Conservation (phyloP, 805 yeast genomes). For the Cyberlindnera americana region DNA sequence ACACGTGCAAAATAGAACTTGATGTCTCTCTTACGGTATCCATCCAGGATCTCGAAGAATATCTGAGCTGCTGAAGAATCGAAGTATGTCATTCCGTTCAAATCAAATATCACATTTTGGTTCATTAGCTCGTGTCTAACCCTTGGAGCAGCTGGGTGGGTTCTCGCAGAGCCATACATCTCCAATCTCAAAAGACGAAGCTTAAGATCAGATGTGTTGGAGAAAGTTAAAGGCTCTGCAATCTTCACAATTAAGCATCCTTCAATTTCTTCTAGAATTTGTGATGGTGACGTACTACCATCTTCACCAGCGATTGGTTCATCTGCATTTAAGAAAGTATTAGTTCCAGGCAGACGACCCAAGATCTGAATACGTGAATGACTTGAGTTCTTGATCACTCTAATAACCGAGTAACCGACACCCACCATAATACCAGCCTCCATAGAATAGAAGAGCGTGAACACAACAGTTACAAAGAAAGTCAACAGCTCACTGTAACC, state of each 20-base stretch:
- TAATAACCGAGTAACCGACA: slow-evolving; percentile 68
- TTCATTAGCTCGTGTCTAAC: slow-evolving; percentile 43
- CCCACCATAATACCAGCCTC: slow-evolving; percentile 93
- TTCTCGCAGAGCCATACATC: slow-evolving; percentile 65
- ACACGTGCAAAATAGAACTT: slow-evolving; percentile 60
- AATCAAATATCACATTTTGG: slow-evolving; percentile 64
- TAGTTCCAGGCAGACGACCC: slow-evolving; percentile 61
- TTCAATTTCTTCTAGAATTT: slow-evolving; percentile 45
- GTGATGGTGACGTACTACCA: slow-evolving; percentile 9
- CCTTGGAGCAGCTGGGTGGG: slow-evolving; percentile 72
- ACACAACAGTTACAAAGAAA: slow-evolving; percentile 56
- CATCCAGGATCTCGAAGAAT: slow-evolving; percentile 53
- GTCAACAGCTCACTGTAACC: slow-evolving; percentile 79
- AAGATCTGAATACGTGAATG: slow-evolving; percentile 80
- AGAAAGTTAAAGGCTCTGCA: slow-evolving; percentile 87
- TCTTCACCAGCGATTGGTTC: slow-evolving; percentile 39
- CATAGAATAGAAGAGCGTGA: slow-evolving; percentile 70
- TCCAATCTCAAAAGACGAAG: slow-evolving; percentile 67
- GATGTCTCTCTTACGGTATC: slow-evolving; percentile 53
- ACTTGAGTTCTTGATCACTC: slow-evolving; percentile 79
- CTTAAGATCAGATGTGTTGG: slow-evolving; percentile 76
- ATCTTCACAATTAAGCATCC: slow-evolving; percentile 76
- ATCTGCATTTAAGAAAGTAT: slow-evolving; percentile 69
- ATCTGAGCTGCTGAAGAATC: slow-evolving; percentile 82
- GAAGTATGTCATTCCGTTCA: slow-evolving; percentile 76